Evolutionary conservation across 2,329 filamentous ascomycete species (phyloP), one percentile per base, ranked within the genome.

Genomic region (Ophiostoma sp.): DNA sequence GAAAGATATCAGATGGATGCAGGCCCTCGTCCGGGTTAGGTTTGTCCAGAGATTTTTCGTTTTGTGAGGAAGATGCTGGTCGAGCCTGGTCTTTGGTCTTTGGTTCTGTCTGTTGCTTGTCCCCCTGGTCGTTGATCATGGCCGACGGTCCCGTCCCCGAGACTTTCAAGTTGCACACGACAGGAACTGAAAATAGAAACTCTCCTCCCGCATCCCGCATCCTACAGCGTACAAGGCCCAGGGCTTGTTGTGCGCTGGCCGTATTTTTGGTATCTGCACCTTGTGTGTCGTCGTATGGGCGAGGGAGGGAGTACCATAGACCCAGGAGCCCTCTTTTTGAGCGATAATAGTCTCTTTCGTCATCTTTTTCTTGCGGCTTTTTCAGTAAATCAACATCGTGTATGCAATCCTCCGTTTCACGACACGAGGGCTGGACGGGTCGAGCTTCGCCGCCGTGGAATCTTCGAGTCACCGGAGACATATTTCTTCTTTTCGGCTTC

Each of bases 401-500:
- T 50, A 48, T 50, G 22, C 17, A 50, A 50, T 50, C 36, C 36
- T 61, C 15, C 69, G 69, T 70, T 70, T 70, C 50, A 70, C 68
- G 39, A 70, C 31, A 69, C 66, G 66, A 70, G 68, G 17, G 17
- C 31, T 36, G 19, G 59, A 31, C 31, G 25, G n/a, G n/a, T n/a
- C n/a, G n/a, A n/a, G n/a, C n/a, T n/a, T 28, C 25, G 39, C 15
- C 12, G 39, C n/a, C n/a, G 15, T 19, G 17, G 12, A 39, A 61
- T 61, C 6, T 61, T 61, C 19, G 33, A 36, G 57, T 22, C 31
- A 39, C 9, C 15, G 57, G 31, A 57, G 42, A 48, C 42, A 19
- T 19, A 48, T 48, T 48, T 15, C 25, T 57, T 57, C 52, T 15
- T 31, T 12, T 31, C 52, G 7, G 52, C 52, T 57, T 57, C 52